A percentile compares a stretch with the other conserved stretches of the same genome.
Evolutionary conservation across 768 basidiomycete species (phyloP).

Genomic region (Melanogaster broomeanus): DNA sequence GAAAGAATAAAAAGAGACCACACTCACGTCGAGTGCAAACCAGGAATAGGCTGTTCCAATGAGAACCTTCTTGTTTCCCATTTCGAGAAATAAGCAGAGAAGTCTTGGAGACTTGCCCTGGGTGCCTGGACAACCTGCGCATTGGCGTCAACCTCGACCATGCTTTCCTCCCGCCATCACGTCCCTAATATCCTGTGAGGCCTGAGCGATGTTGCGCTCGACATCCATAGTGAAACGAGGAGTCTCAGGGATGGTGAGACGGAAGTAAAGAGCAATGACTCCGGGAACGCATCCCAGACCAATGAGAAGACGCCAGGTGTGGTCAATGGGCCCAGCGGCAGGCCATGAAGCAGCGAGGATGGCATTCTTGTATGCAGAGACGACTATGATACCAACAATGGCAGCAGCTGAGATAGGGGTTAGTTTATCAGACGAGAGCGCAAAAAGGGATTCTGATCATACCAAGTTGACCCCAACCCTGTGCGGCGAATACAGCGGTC

Average conservation of each 20-base stretch:
- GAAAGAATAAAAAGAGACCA: not conserved
- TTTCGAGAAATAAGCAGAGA: slow-evolving; percentile 63
- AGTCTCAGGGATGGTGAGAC: slow-evolving; percentile 90
- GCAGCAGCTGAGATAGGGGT: slow-evolving; percentile 51
- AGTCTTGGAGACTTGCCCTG: slow-evolving; percentile 69
- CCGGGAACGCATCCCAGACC: slow-evolving; percentile 87
- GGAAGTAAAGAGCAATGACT: slow-evolving; percentile 84
- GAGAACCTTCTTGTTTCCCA: slow-evolving; percentile 82
- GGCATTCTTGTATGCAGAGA: slow-evolving; percentile 65
- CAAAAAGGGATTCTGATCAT: slow-evolving; percentile 18
- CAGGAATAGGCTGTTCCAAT: slow-evolving; percentile 81
- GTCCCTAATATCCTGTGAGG: slow-evolving; percentile 68
- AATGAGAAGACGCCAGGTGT: slow-evolving; percentile 85
- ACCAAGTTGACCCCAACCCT: slow-evolving; percentile 89
- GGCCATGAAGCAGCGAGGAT: slow-evolving; percentile 47
- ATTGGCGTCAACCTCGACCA: slow-evolving; percentile 52
- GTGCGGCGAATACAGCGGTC: slow-evolving; percentile 83
- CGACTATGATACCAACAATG: slow-evolving; percentile 63
- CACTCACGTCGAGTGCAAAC: slow-evolving; percentile 82
- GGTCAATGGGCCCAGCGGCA: slow-evolving; percentile 58
- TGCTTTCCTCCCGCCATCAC: slow-evolving; percentile 55
- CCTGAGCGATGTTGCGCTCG: slow-evolving; percentile 78
- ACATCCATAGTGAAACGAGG: slow-evolving; percentile 93
- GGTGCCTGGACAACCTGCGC: slow-evolving; percentile 68
- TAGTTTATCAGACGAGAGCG: not conserved